Base-by-base conservation (phyloP, 106 monocot species). In the Gastrodia elata region DNA sequence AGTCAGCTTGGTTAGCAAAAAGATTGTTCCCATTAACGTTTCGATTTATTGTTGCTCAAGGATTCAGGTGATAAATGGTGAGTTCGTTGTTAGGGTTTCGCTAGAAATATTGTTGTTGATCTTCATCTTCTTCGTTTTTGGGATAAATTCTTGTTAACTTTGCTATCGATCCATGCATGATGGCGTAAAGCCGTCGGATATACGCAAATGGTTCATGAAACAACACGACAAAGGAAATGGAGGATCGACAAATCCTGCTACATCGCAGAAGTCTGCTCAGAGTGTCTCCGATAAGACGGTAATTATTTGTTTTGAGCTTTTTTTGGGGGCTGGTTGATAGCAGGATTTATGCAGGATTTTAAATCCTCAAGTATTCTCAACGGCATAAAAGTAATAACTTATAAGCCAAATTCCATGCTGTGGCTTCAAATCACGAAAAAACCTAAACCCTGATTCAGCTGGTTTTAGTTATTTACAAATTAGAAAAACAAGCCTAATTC, bases 131-230 rank as follows among this genome's bases (percentile, higher is more conserved):
- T n/a, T 70, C 25, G 1, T 41, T 13, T 1, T 14, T 70, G 24
- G 8, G 20, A 36, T n/a, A n/a, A n/a, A 67, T 3, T 3, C 46
- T 48, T 48, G 15, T 20, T 71, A 13, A 33, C n/a, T 9, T 24
- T 40, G 6, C 39, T 41, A 7, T 40, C 41, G 38, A 40, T 25
- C 26, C 41, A 26, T 69, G 22, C 24, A 26, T 69, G 41, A 26
- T 69, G 67, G 67, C 14, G 61, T 74, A 46, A 52, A 83, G 83
- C 59, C 79, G 75, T 89, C 92, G 69, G 92, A 97, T 72, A 90
- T 97, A 46, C 76, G 96, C 81, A 97, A 88, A 77, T 96, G 96
- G 96, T 97, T 97, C 74, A 97, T 97, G 85, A 97, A 97, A 84
- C 84, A 92, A 76, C 96, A 96, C 40, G 92, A 84, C 43, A 90